Evolutionary conservation across 2,329 filamentous ascomycete genomes (phyloP).

Genomic region (Ophiosphaerella herpotricha): DNA sequence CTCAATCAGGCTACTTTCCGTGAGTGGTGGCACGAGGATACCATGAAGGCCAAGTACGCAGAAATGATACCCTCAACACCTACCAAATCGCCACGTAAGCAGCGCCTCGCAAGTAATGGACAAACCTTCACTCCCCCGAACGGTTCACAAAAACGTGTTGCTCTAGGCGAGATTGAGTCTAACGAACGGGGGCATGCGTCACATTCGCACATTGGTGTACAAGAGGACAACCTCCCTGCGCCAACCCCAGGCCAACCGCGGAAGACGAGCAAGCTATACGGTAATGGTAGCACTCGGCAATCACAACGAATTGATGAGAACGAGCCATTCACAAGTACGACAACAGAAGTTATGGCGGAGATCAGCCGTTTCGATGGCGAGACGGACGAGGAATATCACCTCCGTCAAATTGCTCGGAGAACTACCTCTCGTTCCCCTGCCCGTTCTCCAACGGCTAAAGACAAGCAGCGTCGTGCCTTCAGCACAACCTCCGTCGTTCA

Average conservation of each 20-base stretch:
- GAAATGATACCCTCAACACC: constrained; percentile 61
- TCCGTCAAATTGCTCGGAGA: constrained; percentile 65
- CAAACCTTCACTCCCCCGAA: constrained; percentile 85
- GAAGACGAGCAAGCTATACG: constrained; percentile 79
- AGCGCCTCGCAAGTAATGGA: constrained; percentile 63
- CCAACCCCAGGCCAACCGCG: constrained; percentile 95
- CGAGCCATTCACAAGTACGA: constrained; percentile 55
- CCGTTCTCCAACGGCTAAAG: constrained; percentile 61
- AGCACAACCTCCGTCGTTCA: constrained; percentile 68
- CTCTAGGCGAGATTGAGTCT: constrained; percentile 90
- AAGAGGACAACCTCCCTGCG: constrained; percentile 90
- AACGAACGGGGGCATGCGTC: constrained; percentile 62
- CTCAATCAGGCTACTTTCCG: constrained; percentile 95
- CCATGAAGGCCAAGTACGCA: constrained; percentile 80
- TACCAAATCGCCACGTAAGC: constrained; percentile 57
- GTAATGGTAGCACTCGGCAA: constrained; percentile 52
- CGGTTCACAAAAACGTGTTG: constrained; percentile 74
- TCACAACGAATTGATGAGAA: constrained; percentile 53
- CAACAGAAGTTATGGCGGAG: constrained; percentile 65
- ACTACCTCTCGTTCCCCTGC: constrained; percentile 67
- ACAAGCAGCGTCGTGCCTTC: constrained; percentile 71
- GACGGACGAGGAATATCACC: constrained; percentile 80
- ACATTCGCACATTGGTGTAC: constrained; percentile 61
- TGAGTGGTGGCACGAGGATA: constrained; percentile 91
- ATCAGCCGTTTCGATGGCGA: constrained; percentile 64